Evolutionary conservation across 768 basidiomycete species (phyloP).

Genomic region (Lactifluus piperatus): DNA sequence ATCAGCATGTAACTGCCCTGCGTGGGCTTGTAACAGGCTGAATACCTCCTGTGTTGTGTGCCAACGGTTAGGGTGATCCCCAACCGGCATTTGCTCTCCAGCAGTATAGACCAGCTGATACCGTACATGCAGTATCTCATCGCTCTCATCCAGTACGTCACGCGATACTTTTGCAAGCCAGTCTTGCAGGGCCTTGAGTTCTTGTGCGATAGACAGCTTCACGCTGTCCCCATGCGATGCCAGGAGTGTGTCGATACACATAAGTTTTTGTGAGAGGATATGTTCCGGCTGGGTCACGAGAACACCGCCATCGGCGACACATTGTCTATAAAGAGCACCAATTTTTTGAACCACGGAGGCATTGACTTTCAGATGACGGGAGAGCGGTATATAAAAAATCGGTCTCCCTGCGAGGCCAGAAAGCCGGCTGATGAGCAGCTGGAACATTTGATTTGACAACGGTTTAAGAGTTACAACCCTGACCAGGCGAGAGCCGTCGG

Average conservation of each 20-base stretch:
- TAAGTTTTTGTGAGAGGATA: conserved; percentile 29
- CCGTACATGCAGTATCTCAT: background rate
- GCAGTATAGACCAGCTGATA: background rate
- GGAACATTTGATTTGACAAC: conserved; percentile 43
- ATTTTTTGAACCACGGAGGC: conserved; percentile 23
- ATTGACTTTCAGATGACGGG: conserved; percentile 28
- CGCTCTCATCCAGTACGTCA: background rate
- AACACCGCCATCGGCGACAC: conserved; percentile 33
- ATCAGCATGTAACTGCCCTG: background rate
- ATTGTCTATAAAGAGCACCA: conserved; percentile 29
- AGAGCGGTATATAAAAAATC: conserved; percentile 43
- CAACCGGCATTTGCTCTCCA: conserved; percentile 8
- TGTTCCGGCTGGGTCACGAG: conserved; percentile 39
- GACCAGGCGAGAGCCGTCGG: conserved; percentile 35
- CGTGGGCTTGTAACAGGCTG: conserved; percentile 1
- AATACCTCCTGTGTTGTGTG: conserved; percentile 39
- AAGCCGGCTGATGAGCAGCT: conserved; percentile 36
- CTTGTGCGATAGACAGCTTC: background rate
- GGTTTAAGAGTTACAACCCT: conserved; percentile 20
- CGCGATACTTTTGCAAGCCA: background rate
- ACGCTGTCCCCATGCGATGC: background rate
- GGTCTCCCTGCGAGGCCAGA: conserved; percentile 37
- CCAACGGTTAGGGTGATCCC: conserved; percentile 40
- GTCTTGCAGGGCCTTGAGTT: background rate
- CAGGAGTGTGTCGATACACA: conserved; percentile 33